Conservation (phyloP, 208 protist genomes). For the Acanthamoeba castellanii region DNA sequence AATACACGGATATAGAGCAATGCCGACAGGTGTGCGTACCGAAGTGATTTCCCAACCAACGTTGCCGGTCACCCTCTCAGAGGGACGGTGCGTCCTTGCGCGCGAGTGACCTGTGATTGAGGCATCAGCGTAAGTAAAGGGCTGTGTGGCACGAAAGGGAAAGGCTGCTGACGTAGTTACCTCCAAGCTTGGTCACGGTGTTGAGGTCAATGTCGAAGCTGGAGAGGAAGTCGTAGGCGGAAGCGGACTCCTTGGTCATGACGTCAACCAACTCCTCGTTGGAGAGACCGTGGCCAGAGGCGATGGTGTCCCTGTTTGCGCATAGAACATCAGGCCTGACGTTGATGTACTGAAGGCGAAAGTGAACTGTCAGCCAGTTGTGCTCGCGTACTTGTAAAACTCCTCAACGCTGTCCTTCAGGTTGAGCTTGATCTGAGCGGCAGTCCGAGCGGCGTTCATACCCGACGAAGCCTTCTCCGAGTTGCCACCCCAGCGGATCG, state of each 20-base stretch:
- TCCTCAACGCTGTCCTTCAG: slow-evolving; percentile 89
- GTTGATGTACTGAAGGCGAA: neutral
- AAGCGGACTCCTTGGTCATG: slow-evolving; percentile 91
- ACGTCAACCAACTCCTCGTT: slow-evolving; percentile 91
- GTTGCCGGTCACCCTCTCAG: neutral
- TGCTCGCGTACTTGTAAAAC: slow-evolving; percentile 82
- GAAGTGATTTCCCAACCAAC: slow-evolving; percentile 59
- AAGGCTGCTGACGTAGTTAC: slow-evolving; percentile 72
- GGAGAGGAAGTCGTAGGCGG: slow-evolving; percentile 91
- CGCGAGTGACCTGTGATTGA: slow-evolving; percentile 28
- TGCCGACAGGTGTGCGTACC: neutral
- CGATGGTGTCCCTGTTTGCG: slow-evolving; percentile 58
- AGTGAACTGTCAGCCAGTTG: neutral
- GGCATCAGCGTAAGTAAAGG: neutral
- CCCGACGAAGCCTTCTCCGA: slow-evolving; percentile 97
- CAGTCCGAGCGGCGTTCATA: slow-evolving; percentile 95
- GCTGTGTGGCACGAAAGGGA: neutral
- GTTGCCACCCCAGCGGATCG: slow-evolving; percentile 94
- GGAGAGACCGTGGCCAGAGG: slow-evolving; percentile 46
- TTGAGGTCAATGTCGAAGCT: slow-evolving; percentile 92
- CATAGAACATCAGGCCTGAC: neutral
- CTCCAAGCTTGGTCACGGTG: slow-evolving; percentile 94
- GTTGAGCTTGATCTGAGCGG: slow-evolving; percentile 90
- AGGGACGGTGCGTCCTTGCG: slow-evolving; percentile 45
- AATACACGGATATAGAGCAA: neutral